phyloP scores from a whole-genome alignment of 139 green algal species.

The Gonium pectorale region DNA sequence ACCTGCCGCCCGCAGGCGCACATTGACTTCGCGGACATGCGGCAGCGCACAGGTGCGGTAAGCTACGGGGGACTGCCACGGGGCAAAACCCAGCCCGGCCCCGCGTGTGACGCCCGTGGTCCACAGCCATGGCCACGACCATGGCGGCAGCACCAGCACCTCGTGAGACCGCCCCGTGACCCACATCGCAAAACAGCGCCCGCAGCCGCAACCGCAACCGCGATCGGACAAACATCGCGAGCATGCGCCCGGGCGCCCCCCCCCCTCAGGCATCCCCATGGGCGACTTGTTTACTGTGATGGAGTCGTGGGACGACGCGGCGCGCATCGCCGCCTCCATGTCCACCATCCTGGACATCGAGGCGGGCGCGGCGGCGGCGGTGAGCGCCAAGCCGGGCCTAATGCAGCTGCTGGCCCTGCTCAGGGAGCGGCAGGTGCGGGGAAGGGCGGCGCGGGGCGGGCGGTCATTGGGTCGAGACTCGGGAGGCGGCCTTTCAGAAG shows the following conservation, averaged over 20 bases:
- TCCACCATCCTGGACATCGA: slow-evolving; percentile 80
- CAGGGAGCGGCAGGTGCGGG: slow-evolving; percentile 44
- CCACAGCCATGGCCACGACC: neutral
- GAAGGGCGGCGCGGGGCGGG: neutral
- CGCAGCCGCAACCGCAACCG: neutral
- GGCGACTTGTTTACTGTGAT: slow-evolving; percentile 85
- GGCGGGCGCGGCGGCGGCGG: slow-evolving; percentile 59
- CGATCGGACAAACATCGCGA: neutral
- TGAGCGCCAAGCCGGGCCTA: slow-evolving; percentile 55
- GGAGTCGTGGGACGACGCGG: slow-evolving; percentile 70
- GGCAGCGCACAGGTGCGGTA: slow-evolving; percentile 56
- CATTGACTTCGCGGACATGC: slow-evolving; percentile 82
- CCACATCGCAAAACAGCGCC: neutral
- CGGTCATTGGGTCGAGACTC: neutral
- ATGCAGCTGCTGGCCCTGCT: slow-evolving; percentile 65
- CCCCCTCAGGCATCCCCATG: slow-evolving; percentile 64
- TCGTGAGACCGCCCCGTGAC: neutral
- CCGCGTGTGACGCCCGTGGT: neutral
- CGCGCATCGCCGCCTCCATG: slow-evolving; percentile 41
- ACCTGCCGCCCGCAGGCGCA: slow-evolving; percentile 53
- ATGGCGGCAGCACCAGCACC: neutral
- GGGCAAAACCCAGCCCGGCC: no score
- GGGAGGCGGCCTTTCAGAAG: neutral
- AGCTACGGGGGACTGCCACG: no score
- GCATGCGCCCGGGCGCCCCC: neutral